Percentiles rank a stretch among this genome's conserved stretches.
These are phyloP conservation scores for Osmozyma mogii DNA, from an alignment of 805 yeast genomes.

Conservation along the genomic window DNA sequence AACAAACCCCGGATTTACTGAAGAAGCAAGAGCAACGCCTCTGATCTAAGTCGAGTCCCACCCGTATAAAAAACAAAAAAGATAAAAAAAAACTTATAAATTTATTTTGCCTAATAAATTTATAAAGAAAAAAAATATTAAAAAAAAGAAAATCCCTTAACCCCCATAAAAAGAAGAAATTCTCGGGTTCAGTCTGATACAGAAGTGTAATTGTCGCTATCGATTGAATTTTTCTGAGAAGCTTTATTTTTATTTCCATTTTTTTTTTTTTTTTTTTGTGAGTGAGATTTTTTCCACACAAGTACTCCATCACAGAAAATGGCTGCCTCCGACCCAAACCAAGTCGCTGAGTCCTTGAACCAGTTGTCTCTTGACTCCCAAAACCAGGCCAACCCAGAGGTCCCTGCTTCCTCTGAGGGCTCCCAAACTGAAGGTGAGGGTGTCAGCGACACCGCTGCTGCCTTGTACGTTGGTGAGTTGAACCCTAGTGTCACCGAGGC, in stretches of 20 bases:
- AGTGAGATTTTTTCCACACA: too few species aligned
- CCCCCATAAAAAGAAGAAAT: too few species aligned
- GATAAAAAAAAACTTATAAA: constrained; percentile 7
- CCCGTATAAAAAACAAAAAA: constrained; percentile 7
- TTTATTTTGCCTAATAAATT: too few species aligned
- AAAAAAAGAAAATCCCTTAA: constrained; percentile 8
- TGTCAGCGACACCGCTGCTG: constrained; percentile 58
- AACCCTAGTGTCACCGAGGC: constrained; percentile 93
- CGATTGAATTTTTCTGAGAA: too few species aligned
- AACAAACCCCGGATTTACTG: constrained; percentile 1
- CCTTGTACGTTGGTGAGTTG: constrained; percentile 96
- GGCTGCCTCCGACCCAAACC: constrained; percentile 35
- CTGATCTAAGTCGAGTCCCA: constrained; percentile 5
- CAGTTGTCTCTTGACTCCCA: constrained; percentile 36
- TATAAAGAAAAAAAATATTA: constrained; percentile 10
- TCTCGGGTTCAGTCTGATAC: too few species aligned
- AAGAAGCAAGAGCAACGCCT: constrained; percentile 3
- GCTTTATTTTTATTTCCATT: too few species aligned
- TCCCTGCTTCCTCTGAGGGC: constrained; percentile 20
- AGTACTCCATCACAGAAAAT: too few species aligned
- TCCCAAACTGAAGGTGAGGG: constrained; percentile 23
- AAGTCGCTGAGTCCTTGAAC: constrained; percentile 40
- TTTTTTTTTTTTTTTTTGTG: too few species aligned
- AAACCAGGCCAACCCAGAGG: constrained; percentile 12
- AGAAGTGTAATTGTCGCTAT: too few species aligned